A percentile compares a stretch with the other conserved stretches of the same genome.
These are phyloP conservation scores for Lignosus rhinocerotis DNA, from an alignment of 1,284 basidiomycete species.

Conservation along the genomic window DNA sequence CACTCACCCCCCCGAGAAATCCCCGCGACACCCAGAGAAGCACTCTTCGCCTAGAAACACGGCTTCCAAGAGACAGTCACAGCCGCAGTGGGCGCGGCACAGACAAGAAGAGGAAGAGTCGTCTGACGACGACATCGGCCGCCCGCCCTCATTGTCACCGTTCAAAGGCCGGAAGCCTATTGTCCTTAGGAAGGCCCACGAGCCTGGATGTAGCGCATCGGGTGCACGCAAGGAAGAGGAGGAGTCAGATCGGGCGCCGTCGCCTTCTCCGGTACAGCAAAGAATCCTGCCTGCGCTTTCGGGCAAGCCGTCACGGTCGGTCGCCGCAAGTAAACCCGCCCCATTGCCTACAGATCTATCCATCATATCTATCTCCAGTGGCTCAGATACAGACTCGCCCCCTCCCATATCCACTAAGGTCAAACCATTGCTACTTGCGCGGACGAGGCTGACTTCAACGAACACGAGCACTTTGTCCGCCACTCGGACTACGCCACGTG, in stretches of 20 bases:
- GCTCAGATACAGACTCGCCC: slow-evolving; percentile 26
- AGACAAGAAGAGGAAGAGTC: slow-evolving; percentile 16
- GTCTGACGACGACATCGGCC: neutral
- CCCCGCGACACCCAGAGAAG: slow-evolving; percentile 28
- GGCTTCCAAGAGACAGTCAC: neutral
- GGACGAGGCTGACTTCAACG: slow-evolving; percentile 5
- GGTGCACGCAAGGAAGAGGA: slow-evolving; percentile 5
- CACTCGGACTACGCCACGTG: neutral
- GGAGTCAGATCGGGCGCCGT: slow-evolving; percentile 13
- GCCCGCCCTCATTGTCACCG: slow-evolving; percentile 18
- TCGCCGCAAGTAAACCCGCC: slow-evolving; percentile 2
- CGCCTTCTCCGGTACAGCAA: slow-evolving; percentile 12
- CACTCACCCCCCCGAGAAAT: slow-evolving; percentile 24
- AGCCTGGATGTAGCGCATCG: neutral
- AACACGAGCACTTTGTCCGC: neutral
- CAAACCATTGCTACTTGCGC: slow-evolving; percentile 22
- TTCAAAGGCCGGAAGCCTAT: slow-evolving; percentile 7
- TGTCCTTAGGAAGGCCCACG: neutral
- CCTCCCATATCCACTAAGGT: slow-evolving; percentile 4
- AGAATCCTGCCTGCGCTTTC: neutral
- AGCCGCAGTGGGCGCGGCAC: neutral
- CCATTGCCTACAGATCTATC: slow-evolving; percentile 19
- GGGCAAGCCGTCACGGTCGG: slow-evolving; percentile 4
- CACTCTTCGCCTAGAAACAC: slow-evolving; percentile 26
- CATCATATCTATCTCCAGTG: slow-evolving; percentile 37